Evolutionary conservation across 2,329 filamentous ascomycete genomes (phyloP), one percentile per base, ranked within the genome.

Genomic region (Zymoseptoria passerinii): DNA sequence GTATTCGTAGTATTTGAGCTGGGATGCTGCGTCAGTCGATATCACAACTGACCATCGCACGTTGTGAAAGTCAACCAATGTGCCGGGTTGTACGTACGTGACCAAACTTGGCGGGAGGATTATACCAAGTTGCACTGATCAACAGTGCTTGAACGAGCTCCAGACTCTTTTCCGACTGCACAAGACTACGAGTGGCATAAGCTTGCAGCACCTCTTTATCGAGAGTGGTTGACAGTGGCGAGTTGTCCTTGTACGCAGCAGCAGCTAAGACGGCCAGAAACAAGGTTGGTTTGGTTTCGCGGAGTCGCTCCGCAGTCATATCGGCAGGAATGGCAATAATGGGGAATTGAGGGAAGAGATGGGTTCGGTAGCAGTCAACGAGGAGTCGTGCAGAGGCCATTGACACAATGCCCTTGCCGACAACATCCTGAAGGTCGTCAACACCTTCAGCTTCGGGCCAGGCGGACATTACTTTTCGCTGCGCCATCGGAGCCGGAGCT

Each of bases 261-360:
- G 83, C 84, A 0, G 86, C 82, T 73, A 91, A 82, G 66, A 90
- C 77, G 28, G 87, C 79, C n/a, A 89, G 77, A 67, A 90, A 90
- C 8, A 91, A 76, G 1, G 82, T 78, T 1, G 88, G 88, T 67
- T 82, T 85, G 1, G 77, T 73, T 62, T 76, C 75, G 52, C 85
- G 80, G 55, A 88, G 71, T 58, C 85, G 80, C 9, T 77, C 75
- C 4, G 78, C 80, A 2, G 81, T 81, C 50, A 77, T 80, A 49
- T 75, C 76, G 0, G 77, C 68, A 1, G 82, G 77, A 58, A 88
- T 84, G 27, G 86, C 76, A 18, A 88, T 82, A 1, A 80, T 80
- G 0, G 85, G 85, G 55, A 87, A 77, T 62, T 87, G 84, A 1
- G 75, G 76, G 18, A 78, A 76, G 80, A 88, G 86, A 52, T 80